phyloP scores from a whole-genome alignment of 2,329 filamentous ascomycete genomes.

The Neoascochyta sp. region DNA sequence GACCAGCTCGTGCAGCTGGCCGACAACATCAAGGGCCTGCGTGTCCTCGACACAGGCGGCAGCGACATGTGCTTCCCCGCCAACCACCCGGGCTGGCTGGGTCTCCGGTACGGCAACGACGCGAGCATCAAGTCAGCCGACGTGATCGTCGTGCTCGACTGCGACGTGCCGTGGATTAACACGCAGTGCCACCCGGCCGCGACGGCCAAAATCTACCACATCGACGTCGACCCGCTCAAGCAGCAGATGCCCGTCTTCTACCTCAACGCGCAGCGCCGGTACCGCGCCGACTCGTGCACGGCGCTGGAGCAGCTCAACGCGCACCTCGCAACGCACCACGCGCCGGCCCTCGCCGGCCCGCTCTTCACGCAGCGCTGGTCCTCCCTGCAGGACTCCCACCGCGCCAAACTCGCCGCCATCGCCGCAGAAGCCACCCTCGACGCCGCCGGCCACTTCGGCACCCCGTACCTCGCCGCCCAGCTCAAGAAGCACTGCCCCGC shows the following conservation, averaged over 20 bases:
- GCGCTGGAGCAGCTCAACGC: slow-evolving; percentile 66
- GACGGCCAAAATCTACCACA: slow-evolving; percentile 58
- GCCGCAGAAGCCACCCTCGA: slow-evolving; percentile 56
- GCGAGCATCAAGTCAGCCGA: slow-evolving; percentile 73
- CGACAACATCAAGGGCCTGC: slow-evolving; percentile 62
- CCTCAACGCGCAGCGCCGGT: slow-evolving; percentile 51
- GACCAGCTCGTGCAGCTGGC: slow-evolving; percentile 63
- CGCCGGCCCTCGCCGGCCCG: slow-evolving; percentile 39
- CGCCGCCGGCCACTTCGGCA: slow-evolving; percentile 59
- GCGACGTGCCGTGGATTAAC: slow-evolving; percentile 92
- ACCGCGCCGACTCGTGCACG: slow-evolving; percentile 50
- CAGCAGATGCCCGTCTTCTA: slow-evolving; percentile 59
- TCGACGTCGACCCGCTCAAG: slow-evolving; percentile 66
- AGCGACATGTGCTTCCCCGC: slow-evolving; percentile 74
- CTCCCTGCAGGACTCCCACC: slow-evolving; percentile 56
- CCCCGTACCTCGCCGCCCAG: slow-evolving; percentile 54
- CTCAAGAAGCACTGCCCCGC: slow-evolving; percentile 56
- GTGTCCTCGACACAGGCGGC: slow-evolving; percentile 72
- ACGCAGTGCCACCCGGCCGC: slow-evolving; percentile 62
- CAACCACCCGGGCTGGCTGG: slow-evolving; percentile 54
- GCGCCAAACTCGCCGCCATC: slow-evolving; percentile 58
- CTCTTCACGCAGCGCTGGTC: slow-evolving; percentile 50
- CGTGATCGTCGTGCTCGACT: slow-evolving; percentile 79
- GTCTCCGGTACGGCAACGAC: slow-evolving; percentile 71
- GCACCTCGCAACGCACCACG: slow-evolving; percentile 50